Evolutionary conservation across 345 rosid genomes (phyloP).

Genomic region (Linum lewisii): DNA sequence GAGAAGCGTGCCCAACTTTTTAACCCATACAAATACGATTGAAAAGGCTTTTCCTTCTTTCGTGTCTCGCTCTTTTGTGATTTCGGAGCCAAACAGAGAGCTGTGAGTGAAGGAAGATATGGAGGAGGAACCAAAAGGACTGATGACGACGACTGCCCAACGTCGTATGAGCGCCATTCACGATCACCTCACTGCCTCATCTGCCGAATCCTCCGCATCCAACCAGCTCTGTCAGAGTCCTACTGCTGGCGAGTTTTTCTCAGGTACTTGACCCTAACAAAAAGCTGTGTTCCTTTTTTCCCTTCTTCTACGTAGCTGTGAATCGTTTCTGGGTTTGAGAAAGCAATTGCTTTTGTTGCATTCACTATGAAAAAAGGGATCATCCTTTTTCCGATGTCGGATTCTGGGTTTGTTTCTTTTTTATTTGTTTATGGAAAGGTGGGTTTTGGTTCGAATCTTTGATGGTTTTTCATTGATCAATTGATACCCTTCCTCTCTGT

Average conservation of each 20-base stretch:
- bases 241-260: slow-evolving; percentile 67
- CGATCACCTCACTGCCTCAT: slow-evolving; percentile 43
- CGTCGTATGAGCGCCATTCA: slow-evolving; percentile 64
- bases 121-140: slow-evolving; percentile 33
- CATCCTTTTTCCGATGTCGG: background rate
- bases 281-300: background rate
- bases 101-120: background rate
- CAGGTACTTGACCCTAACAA: slow-evolving; percentile 27
- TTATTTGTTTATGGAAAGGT: too few species aligned
- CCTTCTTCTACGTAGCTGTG: background rate
- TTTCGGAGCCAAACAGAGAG: slow-evolving; percentile 9
- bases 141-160: slow-evolving; percentile 26
- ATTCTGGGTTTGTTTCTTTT: too few species aligned
- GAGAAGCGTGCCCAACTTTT: slow-evolving; percentile 6
- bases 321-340: background rate
- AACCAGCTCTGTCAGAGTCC: slow-evolving; percentile 33
- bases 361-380: background rate
- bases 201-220: slow-evolving; percentile 19
- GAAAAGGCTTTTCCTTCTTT: background rate
- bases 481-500: background rate
- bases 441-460: too few species aligned
- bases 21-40: background rate
- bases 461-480: too few species aligned
- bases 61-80: too few species aligned
- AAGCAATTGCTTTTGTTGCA: background rate